phyloP scores from a whole-genome alignment of 2,329 filamentous ascomycete species.

The Colletotrichum spinosum region DNA sequence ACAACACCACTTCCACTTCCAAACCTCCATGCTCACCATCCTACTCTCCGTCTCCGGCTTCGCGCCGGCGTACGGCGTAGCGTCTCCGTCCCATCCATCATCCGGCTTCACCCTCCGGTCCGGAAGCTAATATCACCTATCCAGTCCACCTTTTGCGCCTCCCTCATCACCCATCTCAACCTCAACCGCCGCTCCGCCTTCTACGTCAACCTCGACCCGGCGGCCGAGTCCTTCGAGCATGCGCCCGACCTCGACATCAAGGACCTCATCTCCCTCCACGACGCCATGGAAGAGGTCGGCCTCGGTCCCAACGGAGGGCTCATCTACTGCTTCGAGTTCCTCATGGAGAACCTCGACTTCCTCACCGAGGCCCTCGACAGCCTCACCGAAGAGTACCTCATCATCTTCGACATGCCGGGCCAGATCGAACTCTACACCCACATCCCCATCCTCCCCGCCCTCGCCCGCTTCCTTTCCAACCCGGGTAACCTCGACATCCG shows the following conservation, averaged over 20 bases:
- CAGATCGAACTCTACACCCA: conserved; percentile 99
- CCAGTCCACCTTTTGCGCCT: conserved; percentile 92
- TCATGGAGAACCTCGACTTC: conserved; percentile 94
- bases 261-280: conserved; percentile 90
- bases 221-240: conserved; percentile 92
- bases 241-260: conserved; percentile 95
- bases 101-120: neutral
- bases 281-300: conserved; percentile 96
- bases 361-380: conserved; percentile 86
- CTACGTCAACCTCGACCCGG: conserved; percentile 98
- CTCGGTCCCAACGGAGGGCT: conserved; percentile 92
- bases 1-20: neutral
- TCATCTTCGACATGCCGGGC: conserved; percentile 98
- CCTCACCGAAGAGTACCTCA: conserved; percentile 93
- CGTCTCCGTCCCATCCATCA: neutral
- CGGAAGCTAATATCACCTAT: conserved; percentile 10
- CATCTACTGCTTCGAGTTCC: conserved; percentile 96
- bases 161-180: conserved; percentile 91
- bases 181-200: conserved; percentile 93
- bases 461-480: conserved; percentile 84
- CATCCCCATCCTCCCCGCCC: conserved; percentile 87
- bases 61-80: neutral
- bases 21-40: conserved; percentile 14
- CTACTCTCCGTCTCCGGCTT: conserved; percentile 9
- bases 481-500: conserved; percentile 87